A percentile compares a stretch with the other conserved stretches of the same genome.
Conservation (phyloP, 306 rosid species). For the Sicyos baderoa region DNA sequence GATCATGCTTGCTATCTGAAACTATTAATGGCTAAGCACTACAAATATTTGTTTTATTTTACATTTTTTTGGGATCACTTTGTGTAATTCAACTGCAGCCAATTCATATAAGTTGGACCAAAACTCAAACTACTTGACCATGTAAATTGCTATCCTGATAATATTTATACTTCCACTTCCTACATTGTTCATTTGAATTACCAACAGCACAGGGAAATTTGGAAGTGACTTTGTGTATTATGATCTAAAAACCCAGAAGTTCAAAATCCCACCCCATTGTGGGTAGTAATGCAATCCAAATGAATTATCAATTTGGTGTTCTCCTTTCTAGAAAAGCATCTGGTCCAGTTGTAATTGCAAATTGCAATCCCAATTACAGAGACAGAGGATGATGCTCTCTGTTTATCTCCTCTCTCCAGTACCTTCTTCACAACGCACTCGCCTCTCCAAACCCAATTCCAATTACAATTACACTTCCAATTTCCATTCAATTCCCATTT, state of each 20-base stretch:
- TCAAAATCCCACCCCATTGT: neutral
- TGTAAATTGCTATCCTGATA: conserved; percentile 8
- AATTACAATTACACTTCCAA: conserved; percentile 29
- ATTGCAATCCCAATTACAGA: no score
- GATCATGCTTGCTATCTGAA: conserved; percentile 24
- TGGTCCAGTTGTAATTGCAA: neutral
- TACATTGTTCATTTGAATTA: neutral
- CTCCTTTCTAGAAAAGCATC: neutral
- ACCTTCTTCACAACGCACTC: conserved; percentile 29
- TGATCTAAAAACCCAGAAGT: neutral
- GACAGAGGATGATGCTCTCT: conserved; percentile 53
- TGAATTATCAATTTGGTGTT: no score
- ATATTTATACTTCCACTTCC: neutral
- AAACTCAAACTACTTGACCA: conserved; percentile 2
- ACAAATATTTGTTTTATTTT: neutral
- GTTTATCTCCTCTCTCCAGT: conserved; percentile 35
- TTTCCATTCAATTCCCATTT: conserved; percentile 18
- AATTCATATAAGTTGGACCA: conserved; percentile 15
- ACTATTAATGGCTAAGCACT: conserved; percentile 6
- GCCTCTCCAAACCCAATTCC: conserved; percentile 30
- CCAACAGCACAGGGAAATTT: neutral
- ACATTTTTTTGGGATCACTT: neutral
- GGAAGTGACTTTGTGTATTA: neutral
- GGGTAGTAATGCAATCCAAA: no score
- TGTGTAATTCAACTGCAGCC: neutral